Percentiles rank a stretch among this genome's conserved stretches.
Evolutionary conservation across 2,329 filamentous ascomycete genomes (phyloP).

Genomic region (Exophiala lecanii-corni): DNA sequence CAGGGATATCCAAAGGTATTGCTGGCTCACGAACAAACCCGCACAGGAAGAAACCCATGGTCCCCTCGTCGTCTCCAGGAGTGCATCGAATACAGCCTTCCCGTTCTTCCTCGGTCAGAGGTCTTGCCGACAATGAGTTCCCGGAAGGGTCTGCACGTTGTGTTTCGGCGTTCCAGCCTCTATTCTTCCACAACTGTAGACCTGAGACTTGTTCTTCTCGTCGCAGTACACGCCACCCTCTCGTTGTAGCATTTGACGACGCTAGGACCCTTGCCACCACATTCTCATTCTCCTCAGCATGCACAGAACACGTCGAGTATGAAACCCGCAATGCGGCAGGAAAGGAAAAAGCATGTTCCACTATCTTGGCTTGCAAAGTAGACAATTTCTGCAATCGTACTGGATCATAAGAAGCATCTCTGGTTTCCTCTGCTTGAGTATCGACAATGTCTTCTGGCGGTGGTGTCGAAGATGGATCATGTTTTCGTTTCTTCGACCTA

Average conservation of each 20-base stretch:
- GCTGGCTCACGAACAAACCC: constrained; percentile 66
- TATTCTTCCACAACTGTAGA: constrained; percentile 69
- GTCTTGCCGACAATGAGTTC: constrained; percentile 15
- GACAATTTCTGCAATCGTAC: constrained; percentile 69
- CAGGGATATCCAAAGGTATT: constrained; percentile 30
- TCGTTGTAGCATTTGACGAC: constrained; percentile 59
- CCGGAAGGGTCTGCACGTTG: constrained; percentile 14
- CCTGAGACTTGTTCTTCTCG: constrained; percentile 71
- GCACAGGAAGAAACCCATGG: constrained; percentile 96
- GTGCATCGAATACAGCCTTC: constrained; percentile 78
- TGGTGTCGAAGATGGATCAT: constrained; percentile 17
- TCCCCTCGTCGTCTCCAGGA: constrained; percentile 73
- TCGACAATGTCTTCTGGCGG: constrained; percentile 14
- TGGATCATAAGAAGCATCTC: constrained; percentile 37
- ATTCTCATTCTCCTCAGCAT: constrained; percentile 81
- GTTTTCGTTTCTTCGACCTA: constrained; percentile 41
- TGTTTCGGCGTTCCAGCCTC: constrained; percentile 35
- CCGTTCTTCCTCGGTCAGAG: constrained; percentile 42
- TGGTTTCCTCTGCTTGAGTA: constrained; percentile 47
- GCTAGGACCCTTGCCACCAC: constrained; percentile 70
- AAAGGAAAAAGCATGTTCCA: constrained; percentile 81
- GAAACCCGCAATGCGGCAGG: constrained; percentile 70
- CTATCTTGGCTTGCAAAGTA: constrained; percentile 73
- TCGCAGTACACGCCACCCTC: constrained; percentile 73
- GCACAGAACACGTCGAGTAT: constrained; percentile 90